Evolutionary conservation across 306 rosid species (phyloP).

Genomic region (Coriaria nepalensis): DNA sequence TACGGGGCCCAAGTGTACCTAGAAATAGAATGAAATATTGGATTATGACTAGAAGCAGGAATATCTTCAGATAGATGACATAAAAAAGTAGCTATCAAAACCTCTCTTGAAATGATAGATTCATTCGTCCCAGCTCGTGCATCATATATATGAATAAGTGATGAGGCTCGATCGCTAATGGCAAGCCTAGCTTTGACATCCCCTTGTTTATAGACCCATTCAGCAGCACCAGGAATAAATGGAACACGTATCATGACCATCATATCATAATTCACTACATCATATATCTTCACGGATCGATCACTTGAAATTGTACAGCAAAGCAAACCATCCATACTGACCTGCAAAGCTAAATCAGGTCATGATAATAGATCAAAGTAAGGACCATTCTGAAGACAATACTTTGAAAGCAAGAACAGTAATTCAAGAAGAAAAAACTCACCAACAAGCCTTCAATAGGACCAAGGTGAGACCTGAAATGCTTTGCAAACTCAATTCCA

Average conservation of each 20-base stretch:
- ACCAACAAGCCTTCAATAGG: constrained; percentile 93
- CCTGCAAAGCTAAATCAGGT: constrained; percentile 77
- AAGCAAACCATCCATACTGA: constrained; percentile 88
- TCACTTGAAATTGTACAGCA: constrained; percentile 93
- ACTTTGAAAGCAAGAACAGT: constrained; percentile 5
- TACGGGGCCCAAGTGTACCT: constrained; percentile 76
- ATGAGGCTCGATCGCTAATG: constrained; percentile 62
- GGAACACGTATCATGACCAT: constrained; percentile 90
- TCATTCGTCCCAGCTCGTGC: constrained; percentile 83
- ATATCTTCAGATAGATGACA: too few species aligned
- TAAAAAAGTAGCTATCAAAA: constrained; percentile 18
- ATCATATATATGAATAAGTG: constrained; percentile 76
- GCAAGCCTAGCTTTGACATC: constrained; percentile 88
- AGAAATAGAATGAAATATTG: constrained; percentile 17
- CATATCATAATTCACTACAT: constrained; percentile 93
- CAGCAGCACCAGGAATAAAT: constrained; percentile 77
- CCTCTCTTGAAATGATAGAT: constrained; percentile 75
- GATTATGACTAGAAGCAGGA: too few species aligned
- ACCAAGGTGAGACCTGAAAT: constrained; percentile 92
- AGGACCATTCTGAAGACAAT: not conserved
- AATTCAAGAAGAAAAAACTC: constrained; percentile 26
- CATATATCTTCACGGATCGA: constrained; percentile 79
- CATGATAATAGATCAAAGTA: constrained; percentile 10
- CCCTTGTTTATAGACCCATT: constrained; percentile 96
- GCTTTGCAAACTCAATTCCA: constrained; percentile 94